Evolutionary conservation across 306 rosid species (phyloP).

Genomic region (Ormosia semicastrata): DNA sequence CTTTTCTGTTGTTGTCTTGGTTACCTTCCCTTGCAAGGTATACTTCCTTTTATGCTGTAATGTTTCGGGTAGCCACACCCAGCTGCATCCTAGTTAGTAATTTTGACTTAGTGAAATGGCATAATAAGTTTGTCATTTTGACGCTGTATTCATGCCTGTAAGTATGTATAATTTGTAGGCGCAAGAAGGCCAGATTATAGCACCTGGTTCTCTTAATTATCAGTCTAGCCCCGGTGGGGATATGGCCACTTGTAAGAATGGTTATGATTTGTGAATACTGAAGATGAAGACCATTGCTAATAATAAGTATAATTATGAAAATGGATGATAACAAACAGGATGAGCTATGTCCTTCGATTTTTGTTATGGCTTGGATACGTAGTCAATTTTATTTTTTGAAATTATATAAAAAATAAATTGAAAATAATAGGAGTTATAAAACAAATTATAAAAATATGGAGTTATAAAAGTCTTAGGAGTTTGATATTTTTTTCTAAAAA

Average conservation of each 20-base stretch:
- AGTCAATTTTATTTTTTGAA: not conserved
- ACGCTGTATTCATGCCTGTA: not conserved
- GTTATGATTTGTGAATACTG: not conserved
- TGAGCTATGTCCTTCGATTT: not conserved
- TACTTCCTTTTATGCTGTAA: not conserved
- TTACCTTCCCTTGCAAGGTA: not conserved
- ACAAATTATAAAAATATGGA: no score
- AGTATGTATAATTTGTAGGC: not conserved
- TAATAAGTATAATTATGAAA: not conserved
- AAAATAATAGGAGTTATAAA: no score
- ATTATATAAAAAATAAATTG: no score
- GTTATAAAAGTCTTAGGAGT: no score
- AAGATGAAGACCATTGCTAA: no score
- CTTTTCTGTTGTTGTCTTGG: not conserved
- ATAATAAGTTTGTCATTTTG: not conserved
- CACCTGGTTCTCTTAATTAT: not conserved
- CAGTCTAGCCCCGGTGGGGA: not conserved
- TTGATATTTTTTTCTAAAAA: no score
- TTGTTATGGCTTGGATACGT: not conserved
- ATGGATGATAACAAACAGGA: not conserved
- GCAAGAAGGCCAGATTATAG: not conserved
- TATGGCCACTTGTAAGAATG: not conserved
- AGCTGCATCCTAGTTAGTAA: not conserved
- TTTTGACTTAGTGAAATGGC: not conserved
- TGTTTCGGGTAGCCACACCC: not conserved